phyloP scores from a whole-genome alignment of 2,329 filamentous ascomycete genomes.

The Cladosporium sphaerospermum region DNA sequence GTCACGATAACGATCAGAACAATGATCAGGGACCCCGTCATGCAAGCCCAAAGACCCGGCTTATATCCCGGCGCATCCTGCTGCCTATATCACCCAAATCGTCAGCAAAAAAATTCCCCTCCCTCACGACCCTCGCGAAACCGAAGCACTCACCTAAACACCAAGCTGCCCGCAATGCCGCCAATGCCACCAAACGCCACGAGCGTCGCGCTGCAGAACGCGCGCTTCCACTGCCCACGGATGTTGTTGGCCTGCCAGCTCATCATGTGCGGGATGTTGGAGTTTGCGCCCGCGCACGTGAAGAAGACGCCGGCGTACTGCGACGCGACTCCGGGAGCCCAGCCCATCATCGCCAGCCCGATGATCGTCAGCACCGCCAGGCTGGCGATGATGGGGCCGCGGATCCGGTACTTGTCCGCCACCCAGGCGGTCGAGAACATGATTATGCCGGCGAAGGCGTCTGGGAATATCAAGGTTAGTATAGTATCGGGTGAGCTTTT shows the following conservation, averaged over 20 bases:
- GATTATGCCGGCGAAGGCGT: slow-evolving; percentile 27
- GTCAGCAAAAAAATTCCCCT: slow-evolving; percentile 59
- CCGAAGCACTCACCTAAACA: slow-evolving; percentile 62
- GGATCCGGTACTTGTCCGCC: slow-evolving; percentile 18
- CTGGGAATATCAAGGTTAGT: slow-evolving; percentile 63
- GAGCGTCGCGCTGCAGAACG: slow-evolving; percentile 67
- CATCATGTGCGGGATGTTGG: slow-evolving; percentile 67
- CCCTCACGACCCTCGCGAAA: too few species aligned
- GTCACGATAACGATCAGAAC: slow-evolving; percentile 16
- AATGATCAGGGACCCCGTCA: slow-evolving; percentile 19
- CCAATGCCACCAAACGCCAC: slow-evolving; percentile 73
- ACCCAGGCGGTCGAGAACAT: slow-evolving; percentile 23
- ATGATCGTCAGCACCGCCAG: slow-evolving; percentile 23
- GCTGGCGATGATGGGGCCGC: slow-evolving; percentile 17
- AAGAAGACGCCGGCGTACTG: slow-evolving; percentile 69
- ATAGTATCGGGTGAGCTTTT: slow-evolving; percentile 43
- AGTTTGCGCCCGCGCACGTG: slow-evolving; percentile 68
- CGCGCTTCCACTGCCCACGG: slow-evolving; percentile 79
- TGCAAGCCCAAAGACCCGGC: slow-evolving; percentile 22
- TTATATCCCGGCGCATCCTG: slow-evolving; percentile 26
- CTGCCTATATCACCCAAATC: slow-evolving; percentile 19
- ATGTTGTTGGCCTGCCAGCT: slow-evolving; percentile 83
- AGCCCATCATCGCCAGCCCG: slow-evolving; percentile 23
- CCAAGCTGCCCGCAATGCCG: slow-evolving; percentile 66
- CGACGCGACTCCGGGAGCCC: slow-evolving; percentile 30